Conservation (phyloP, 352 stramenopile genomes). For the Phytophthora rubi region DNA sequence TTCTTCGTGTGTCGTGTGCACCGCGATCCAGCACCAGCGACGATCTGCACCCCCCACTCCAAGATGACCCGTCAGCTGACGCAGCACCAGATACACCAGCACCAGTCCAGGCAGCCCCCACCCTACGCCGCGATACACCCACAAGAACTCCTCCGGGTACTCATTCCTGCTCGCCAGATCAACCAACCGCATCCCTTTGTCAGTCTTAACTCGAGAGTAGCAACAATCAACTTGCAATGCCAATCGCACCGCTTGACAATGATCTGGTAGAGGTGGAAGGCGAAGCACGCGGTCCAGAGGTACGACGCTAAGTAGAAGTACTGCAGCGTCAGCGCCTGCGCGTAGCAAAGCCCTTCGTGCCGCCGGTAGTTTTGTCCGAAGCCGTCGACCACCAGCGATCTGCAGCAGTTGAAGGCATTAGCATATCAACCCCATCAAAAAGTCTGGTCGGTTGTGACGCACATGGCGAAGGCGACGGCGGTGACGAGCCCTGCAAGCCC, state of each 20-base stretch:
- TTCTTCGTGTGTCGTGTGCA: slow-evolving; percentile 40
- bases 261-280: slow-evolving; percentile 89
- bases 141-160: slow-evolving; percentile 72
- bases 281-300: slow-evolving; percentile 86
- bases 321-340: slow-evolving; percentile 72
- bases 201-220: too few species aligned
- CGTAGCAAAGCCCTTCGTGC: slow-evolving; percentile 65
- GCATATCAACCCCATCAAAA: background rate
- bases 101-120: slow-evolving; percentile 70
- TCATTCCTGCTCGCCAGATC: slow-evolving; percentile 55
- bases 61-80: slow-evolving; percentile 73
- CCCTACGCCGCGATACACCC: slow-evolving; percentile 63
- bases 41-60: slow-evolving; percentile 73
- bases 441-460: slow-evolving; percentile 7
- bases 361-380: slow-evolving; percentile 47
- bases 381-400: slow-evolving; percentile 67
- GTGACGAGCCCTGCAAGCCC: slow-evolving; percentile 66
- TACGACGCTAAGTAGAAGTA: slow-evolving; percentile 88
- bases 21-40: slow-evolving; percentile 80
- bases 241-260: slow-evolving; percentile 65
- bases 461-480: slow-evolving; percentile 70
- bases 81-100: slow-evolving; percentile 62
- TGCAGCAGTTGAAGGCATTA: slow-evolving; percentile 18
- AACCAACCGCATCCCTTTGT: background rate
- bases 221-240: background rate